Percentiles rank a stretch among this genome's conserved stretches.
phyloP scores from a whole-genome alignment of 805 yeast genomes.

The Candida sphagnicola region DNA sequence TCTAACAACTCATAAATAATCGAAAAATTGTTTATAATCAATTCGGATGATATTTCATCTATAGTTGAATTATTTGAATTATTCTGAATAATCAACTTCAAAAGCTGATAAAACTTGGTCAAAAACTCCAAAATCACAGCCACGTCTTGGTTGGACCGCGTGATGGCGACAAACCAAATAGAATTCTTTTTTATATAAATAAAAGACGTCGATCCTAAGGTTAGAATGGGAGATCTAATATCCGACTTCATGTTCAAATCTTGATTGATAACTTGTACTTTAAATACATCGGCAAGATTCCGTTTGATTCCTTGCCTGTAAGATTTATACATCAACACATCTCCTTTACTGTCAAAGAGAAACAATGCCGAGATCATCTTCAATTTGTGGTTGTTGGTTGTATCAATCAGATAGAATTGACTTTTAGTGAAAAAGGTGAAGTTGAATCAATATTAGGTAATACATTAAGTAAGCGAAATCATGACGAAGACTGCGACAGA shows the following conservation, averaged over 20 bases:
- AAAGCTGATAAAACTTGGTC: constrained; percentile 53
- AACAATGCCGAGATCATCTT: constrained; percentile 81
- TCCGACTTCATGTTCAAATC: constrained; percentile 13
- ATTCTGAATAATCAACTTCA: constrained; percentile 30
- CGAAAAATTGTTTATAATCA: constrained; percentile 62
- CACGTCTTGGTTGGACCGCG: constrained; percentile 85
- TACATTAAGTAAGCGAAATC: no score
- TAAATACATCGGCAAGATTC: constrained; percentile 79
- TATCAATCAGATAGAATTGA: no score
- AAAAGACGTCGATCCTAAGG: constrained; percentile 90
- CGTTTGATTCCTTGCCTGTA: constrained; percentile 73
- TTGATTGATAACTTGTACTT: constrained; percentile 84
- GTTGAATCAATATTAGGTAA: no score
- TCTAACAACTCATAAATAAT: constrained; percentile 74
- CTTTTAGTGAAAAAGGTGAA: no score
- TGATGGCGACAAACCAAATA: constrained; percentile 84
- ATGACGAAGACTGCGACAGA: no score
- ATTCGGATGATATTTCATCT: no score
- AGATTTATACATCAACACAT: constrained; percentile 69
- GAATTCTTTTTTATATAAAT: constrained; percentile 61
- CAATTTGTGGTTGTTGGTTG: not conserved
- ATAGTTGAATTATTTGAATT: no score
- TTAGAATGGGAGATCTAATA: constrained; percentile 45
- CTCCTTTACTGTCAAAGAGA: constrained; percentile 76
- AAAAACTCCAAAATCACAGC: constrained; percentile 76